Conservation (phyloP, 1,284 basidiomycete species). For the Neolentinus lepideus region DNA sequence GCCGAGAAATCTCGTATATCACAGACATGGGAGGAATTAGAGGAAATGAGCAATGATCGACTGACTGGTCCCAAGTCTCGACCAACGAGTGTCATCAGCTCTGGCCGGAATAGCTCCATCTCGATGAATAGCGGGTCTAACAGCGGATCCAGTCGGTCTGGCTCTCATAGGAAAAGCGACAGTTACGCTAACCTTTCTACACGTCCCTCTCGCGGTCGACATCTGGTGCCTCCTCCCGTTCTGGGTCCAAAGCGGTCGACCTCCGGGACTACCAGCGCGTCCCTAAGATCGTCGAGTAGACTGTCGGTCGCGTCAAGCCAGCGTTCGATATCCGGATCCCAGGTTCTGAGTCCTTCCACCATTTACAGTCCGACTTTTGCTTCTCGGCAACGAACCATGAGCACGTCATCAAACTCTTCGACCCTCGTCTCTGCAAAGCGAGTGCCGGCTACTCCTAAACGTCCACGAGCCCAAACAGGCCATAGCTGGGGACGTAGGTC, state of each 20-base stretch:
- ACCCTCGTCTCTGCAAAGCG: slow-evolving; percentile 25
- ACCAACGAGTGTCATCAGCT: slow-evolving; percentile 50
- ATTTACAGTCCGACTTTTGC: slow-evolving; percentile 63
- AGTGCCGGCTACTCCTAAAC: slow-evolving; percentile 25
- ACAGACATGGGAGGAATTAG: slow-evolving; percentile 74
- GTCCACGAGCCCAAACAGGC: slow-evolving; percentile 33
- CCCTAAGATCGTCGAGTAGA: slow-evolving; percentile 38
- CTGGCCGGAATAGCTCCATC: slow-evolving; percentile 45
- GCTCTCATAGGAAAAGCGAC: slow-evolving; percentile 26
- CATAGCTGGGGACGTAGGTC: slow-evolving; percentile 37
- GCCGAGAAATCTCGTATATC: slow-evolving; percentile 55
- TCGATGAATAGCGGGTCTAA: slow-evolving; percentile 29
- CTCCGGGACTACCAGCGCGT: slow-evolving; percentile 33
- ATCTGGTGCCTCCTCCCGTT: slow-evolving; percentile 39
- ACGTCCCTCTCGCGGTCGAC: slow-evolving; percentile 29
- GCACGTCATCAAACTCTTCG: slow-evolving; percentile 27
- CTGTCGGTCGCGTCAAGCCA: slow-evolving; percentile 38
- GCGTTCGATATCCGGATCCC: slow-evolving; percentile 49
- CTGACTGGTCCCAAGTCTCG: slow-evolving; percentile 54
- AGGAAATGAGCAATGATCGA: slow-evolving; percentile 70
- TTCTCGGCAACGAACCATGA: slow-evolving; percentile 72
- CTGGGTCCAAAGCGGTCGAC: slow-evolving; percentile 38
- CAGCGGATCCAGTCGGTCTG: slow-evolving; percentile 11
- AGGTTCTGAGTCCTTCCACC: slow-evolving; percentile 23
- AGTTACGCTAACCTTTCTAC: slow-evolving; percentile 51